Conservation (phyloP, 345 rosid species). For the Lepidium africanum region DNA sequence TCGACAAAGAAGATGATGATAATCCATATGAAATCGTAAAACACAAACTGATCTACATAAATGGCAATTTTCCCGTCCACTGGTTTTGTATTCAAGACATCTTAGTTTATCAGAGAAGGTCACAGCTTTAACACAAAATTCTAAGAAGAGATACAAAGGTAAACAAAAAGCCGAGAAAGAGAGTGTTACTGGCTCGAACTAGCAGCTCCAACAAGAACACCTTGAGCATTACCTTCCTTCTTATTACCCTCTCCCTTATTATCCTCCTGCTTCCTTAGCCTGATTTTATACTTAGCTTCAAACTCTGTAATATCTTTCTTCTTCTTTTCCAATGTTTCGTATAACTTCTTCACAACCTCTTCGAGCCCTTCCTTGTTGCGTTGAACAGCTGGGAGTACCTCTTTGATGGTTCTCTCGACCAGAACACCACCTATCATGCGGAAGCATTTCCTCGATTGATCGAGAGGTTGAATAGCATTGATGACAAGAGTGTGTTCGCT, state of each 20-base stretch:
- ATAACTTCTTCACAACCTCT: slow-evolving; percentile 72
- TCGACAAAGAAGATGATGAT: neutral
- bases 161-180: neutral
- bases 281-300: slow-evolving; percentile 82
- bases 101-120: neutral
- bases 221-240: slow-evolving; percentile 85
- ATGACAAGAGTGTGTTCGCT: slow-evolving; percentile 85
- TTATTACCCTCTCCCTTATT: slow-evolving; percentile 19
- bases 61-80: slow-evolving; percentile 4
- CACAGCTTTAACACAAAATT: neutral
- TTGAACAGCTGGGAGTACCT: slow-evolving; percentile 88
- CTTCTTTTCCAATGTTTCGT: slow-evolving; percentile 79
- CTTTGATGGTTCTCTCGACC: slow-evolving; percentile 88
- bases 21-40: neutral
- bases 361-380: slow-evolving; percentile 93
- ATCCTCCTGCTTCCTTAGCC: slow-evolving; percentile 49
- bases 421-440: slow-evolving; percentile 93
- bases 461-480: slow-evolving; percentile 82
- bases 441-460: slow-evolving; percentile 74
- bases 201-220: slow-evolving; percentile 94
- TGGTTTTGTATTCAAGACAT: slow-evolving; percentile 12
- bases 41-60: slow-evolving; percentile 13
- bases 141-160: neutral
- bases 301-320: slow-evolving; percentile 72
- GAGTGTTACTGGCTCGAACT: slow-evolving; percentile 37